Base-by-base conservation (phyloP, 2,329 filamentous ascomycete genomes). In the Fusarium sterilihyphosum region DNA sequence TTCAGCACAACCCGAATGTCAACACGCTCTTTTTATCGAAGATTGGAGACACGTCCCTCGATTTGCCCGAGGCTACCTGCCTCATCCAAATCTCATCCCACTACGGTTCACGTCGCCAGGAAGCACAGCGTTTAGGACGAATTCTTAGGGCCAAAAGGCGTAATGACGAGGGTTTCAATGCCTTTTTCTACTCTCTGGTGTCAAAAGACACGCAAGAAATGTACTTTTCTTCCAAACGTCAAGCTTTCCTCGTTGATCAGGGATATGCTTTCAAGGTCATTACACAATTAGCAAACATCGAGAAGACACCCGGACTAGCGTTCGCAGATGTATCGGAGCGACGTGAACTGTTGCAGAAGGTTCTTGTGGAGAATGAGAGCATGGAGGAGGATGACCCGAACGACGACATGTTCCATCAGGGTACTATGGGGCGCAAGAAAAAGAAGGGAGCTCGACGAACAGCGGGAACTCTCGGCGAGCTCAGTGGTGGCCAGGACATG, bases 241-340 rank as follows among this genome's bases (percentile, higher is more conserved):
- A 99, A 83, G 96, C 96, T 2, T 99, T 99, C 85, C 87, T 99
- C 2, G 95, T 99, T 29, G 96, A 99, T 76, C 96, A 99, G 83
- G 96, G 96, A 16, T 99, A 99, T 81, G 96, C 96, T 0, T 99
- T 99, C 88, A 98, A 98, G 82, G 96, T 98, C 71, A 99, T 99
- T 81, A 99, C 96, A 1, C 94, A 97, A 79, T 88, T 99, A 13
- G 92, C 95, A 79, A 96, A 96, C 58, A 94, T 99, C 73, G 94
- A 98, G 70, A 90, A 94, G 67, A 92, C 96, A 61, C 91, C 93
- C 0, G 91, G 92, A 1, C 88, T 99, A 4, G 93, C 92, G 5
- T 98, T 97, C 81, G 90, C 90, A 5, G 94, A 94, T 4, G 89
- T 94, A 1, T 86, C 90, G 12, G 95, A 98, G 78, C 92, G 95